phyloP scores from a whole-genome alignment of 1,139 yeast species.

The Taphrina confusa region DNA sequence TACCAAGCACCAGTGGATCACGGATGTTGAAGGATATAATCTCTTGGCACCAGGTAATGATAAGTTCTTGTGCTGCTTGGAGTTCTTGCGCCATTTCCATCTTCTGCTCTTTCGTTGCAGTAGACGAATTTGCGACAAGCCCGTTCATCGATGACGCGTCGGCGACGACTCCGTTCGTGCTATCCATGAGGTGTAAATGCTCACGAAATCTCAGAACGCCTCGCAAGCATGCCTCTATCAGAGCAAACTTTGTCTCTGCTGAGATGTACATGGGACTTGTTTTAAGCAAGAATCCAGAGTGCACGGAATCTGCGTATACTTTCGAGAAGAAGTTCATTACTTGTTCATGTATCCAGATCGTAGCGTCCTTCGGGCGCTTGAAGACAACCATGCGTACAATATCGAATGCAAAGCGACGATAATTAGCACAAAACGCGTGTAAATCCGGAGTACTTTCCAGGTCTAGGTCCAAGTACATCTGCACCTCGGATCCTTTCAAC shows the following conservation, averaged over 20 bases:
- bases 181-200: background rate
- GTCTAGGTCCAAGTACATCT: slow-evolving; percentile 71
- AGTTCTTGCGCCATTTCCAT: slow-evolving; percentile 6
- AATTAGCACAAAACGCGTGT: slow-evolving; percentile 72
- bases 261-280: slow-evolving; percentile 72
- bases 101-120: background rate
- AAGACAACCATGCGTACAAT: slow-evolving; percentile 86
- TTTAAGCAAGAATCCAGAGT: slow-evolving; percentile 38
- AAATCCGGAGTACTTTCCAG: slow-evolving; percentile 87
- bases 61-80: background rate
- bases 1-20: slow-evolving; percentile 78
- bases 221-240: slow-evolving; percentile 84
- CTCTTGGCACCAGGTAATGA: slow-evolving; percentile 32
- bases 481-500: slow-evolving; percentile 49
- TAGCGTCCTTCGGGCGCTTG: slow-evolving; percentile 76
- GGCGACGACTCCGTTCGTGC: background rate
- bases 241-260: slow-evolving; percentile 79
- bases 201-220: slow-evolving; percentile 93
- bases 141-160: background rate
- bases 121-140: background rate
- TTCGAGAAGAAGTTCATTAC: slow-evolving; percentile 68
- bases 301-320: slow-evolving; percentile 13
- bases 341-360: slow-evolving; percentile 70
- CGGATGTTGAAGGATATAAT: slow-evolving; percentile 58
- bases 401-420: slow-evolving; percentile 83